Conservation (phyloP, 2,329 filamentous ascomycete species). For the Emergomyces pasteurianus region DNA sequence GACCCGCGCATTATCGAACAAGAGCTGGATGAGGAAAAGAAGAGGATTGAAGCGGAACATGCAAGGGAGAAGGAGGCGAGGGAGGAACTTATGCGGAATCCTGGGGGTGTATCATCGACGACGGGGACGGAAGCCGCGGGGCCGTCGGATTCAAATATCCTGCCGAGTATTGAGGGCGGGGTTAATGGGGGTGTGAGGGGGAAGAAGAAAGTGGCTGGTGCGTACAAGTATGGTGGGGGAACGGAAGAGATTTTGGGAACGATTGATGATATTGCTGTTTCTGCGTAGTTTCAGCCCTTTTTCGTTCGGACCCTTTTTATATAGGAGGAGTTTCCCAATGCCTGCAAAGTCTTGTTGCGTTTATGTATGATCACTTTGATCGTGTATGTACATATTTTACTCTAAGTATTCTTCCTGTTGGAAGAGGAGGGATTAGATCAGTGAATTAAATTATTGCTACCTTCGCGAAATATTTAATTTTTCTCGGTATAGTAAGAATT, state of each 20-base stretch:
- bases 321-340: no score
- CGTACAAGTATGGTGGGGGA: conserved; percentile 18
- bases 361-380: no score
- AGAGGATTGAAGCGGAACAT: conserved; percentile 35
- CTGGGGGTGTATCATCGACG: conserved; percentile 19
- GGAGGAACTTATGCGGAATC: conserved; percentile 32
- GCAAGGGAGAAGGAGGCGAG: conserved; percentile 34
- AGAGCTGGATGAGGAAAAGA: conserved; percentile 34
- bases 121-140: neutral
- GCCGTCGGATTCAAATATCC: conserved; percentile 14
- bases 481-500: no score
- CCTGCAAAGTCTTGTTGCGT: no score
- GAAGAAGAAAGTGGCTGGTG: conserved; percentile 13
- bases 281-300: neutral
- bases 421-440: no score
- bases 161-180: conserved; percentile 22
- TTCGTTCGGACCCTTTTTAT: neutral
- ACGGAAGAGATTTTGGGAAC: conserved; percentile 30
- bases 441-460: no score
- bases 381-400: no score
- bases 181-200: conserved; percentile 17
- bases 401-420: no score
- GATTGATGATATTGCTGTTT: conserved; percentile 20
- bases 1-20: conserved; percentile 29
- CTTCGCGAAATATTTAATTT: no score